phyloP scores from a whole-genome alignment of 192 early-diverging fungal species.

The Linnemannia zychae region DNA sequence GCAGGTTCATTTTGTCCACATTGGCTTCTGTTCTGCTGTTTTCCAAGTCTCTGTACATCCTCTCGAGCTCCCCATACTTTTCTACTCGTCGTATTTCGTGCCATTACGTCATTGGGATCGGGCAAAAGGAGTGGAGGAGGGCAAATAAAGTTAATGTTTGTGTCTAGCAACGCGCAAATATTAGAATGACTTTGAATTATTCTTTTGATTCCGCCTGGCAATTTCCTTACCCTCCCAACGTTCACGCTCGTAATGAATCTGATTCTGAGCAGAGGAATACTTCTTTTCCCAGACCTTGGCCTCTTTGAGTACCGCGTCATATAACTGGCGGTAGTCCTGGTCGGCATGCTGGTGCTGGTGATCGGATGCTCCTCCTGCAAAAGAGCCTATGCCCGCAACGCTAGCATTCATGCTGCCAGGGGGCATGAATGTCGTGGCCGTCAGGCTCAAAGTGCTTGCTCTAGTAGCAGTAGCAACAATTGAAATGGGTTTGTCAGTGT shows the following conservation, averaged over 20 bases:
- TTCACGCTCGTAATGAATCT: constrained; percentile 49
- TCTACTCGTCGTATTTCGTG: not conserved
- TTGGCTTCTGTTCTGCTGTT: constrained; percentile 40
- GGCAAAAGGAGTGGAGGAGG: not conserved
- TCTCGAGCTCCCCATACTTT: constrained; percentile 33
- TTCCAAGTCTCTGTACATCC: constrained; percentile 16
- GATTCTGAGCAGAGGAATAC: constrained; percentile 39
- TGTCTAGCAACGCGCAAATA: not conserved
- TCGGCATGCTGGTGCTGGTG: not conserved
- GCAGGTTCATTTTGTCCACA: constrained; percentile 45
- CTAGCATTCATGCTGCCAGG: constrained; percentile 1
- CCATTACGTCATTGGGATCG: not conserved
- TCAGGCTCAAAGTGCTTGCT: constrained; percentile 48
- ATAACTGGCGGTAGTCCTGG: constrained; percentile 25
- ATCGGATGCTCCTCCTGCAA: not conserved
- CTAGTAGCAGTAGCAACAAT: not conserved
- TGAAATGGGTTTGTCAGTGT: not conserved
- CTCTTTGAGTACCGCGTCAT: constrained; percentile 27
- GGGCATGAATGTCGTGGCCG: constrained; percentile 32
- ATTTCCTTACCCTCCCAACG: constrained; percentile 37
- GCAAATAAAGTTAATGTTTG: not conserved
- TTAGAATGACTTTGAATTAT: not conserved
- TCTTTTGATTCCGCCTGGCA: not conserved
- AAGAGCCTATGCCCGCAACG: not conserved
- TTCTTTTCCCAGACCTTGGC: constrained; percentile 52